Conservation (phyloP, 2,329 filamentous ascomycete genomes). For the Aureobasidium sp. region DNA sequence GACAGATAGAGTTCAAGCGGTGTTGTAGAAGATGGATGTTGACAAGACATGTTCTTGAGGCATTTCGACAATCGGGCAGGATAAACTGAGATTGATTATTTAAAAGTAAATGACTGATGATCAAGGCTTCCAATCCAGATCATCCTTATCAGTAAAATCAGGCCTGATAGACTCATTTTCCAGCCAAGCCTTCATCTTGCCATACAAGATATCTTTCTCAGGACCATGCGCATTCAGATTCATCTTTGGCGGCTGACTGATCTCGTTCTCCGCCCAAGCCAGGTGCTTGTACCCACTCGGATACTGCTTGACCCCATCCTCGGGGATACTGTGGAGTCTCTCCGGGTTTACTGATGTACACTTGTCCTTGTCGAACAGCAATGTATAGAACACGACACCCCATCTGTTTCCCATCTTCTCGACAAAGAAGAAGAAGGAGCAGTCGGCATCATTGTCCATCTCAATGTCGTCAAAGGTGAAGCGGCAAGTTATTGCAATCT, state of each 20-base stretch:
- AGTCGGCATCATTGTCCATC: conserved; percentile 18
- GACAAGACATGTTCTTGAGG: too few relatives aligned
- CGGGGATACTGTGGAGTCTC: conserved; percentile 14
- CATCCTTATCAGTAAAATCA: conserved; percentile 15
- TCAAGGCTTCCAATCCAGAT: conserved; percentile 3
- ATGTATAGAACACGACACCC: conserved; percentile 16
- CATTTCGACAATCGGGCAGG: not conserved
- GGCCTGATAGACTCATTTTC: conserved; percentile 15
- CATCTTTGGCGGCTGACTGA: conserved; percentile 13
- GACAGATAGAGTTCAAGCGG: too few relatives aligned
- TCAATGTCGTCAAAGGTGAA: conserved; percentile 18
- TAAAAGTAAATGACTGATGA: too few relatives aligned
- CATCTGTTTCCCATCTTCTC: conserved; percentile 15
- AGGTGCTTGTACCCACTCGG: conserved; percentile 17
- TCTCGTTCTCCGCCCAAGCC: conserved; percentile 16
- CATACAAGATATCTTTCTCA: conserved; percentile 16
- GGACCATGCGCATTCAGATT: conserved; percentile 17
- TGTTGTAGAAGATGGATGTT: too few relatives aligned
- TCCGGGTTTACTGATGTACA: conserved; percentile 15
- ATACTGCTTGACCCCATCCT: conserved; percentile 16
- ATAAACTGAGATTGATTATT: too few relatives aligned
- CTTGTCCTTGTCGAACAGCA: conserved; percentile 34
- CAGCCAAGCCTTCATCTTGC: conserved; percentile 16
- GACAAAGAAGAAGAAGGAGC: conserved; percentile 17
- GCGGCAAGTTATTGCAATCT: conserved; percentile 17